Base-by-base conservation (phyloP, 1,284 basidiomycete species). In the Phellinidium pouzarii region DNA sequence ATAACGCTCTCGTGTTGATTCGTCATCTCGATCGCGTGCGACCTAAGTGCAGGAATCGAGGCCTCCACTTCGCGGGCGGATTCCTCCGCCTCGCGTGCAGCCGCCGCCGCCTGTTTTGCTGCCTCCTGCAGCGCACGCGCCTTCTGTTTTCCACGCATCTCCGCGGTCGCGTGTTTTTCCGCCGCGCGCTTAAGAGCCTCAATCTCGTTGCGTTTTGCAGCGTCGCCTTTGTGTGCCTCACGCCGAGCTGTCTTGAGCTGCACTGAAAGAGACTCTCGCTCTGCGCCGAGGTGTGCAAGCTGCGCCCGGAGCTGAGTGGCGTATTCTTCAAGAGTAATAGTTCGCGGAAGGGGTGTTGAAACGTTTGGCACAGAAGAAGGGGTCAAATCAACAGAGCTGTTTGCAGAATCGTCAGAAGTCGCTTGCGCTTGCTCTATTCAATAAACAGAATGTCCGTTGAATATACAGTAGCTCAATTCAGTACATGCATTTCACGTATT, bases 81-180 rank as follows among this genome's bases (percentile, higher is more conserved):
- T 27, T 73, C 70, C 53, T 85, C 78, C 14, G 79, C 74, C 47
- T 84, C 80, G 44, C 69, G 71, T 5, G 81, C 75, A 1, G 76
- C 73, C 1, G 76, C 76, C 34, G 80, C 74, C 2, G 84, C 78
- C 49, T 84, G 78, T 61, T 84, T 86, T 1, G 82, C 78, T 1
- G 86, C 80, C 61, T 91, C 87, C 62, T 88, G 85, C 27, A 91
- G 68, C 1, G 87, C 84, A 1, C 87, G 74, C 9, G 84, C 78
- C 61, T 87, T 89, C 64, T 90, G 87, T 31, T 79, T 78, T 7
- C 80, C 78, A 8, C 86, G 76, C 19, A 76, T 72, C 61, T 91
- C 88, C 0, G 74, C 75, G 2, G 77, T 73, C 0, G 74, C 68
- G 53, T 84, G 76, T 57, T 86, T 86, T 59, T 91, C 87, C 2